Conservation (phyloP, 1,284 basidiomycete species). For the Tilletiopsis washingtonensis region DNA sequence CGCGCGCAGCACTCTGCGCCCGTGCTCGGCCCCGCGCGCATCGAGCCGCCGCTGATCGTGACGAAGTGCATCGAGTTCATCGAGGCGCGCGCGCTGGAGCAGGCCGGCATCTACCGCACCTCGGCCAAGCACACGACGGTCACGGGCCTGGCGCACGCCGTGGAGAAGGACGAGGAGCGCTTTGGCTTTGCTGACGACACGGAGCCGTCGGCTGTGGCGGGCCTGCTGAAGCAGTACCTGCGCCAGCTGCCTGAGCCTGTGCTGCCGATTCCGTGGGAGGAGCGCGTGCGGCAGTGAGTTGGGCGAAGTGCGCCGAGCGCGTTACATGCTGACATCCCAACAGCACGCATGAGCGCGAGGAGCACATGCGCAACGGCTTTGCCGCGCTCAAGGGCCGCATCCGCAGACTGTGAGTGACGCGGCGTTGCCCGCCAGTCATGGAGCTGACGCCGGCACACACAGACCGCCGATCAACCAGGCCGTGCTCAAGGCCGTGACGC, state of each 20-base stretch:
- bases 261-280: constrained; percentile 74
- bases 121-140: constrained; percentile 72
- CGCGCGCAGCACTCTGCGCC: constrained; percentile 28
- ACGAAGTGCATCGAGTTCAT: constrained; percentile 76
- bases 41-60: constrained; percentile 64
- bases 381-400: constrained; percentile 40
- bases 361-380: constrained; percentile 56
- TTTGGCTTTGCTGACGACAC: constrained; percentile 68
- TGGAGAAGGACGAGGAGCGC: constrained; percentile 78
- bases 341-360: constrained; percentile 47
- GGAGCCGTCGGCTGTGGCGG: constrained; percentile 81
- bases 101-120: constrained; percentile 59
- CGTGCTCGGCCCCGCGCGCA: constrained; percentile 5
- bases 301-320: neutral
- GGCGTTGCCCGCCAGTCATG: neutral
- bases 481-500: constrained; percentile 75
- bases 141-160: constrained; percentile 74
- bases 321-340: neutral
- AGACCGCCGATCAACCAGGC: constrained; percentile 76
- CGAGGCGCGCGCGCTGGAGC: constrained; percentile 56
- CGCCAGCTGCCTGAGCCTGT: constrained; percentile 86
- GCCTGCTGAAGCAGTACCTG: constrained; percentile 83
- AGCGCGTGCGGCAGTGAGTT: constrained; percentile 55
- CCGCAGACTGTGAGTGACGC: constrained; percentile 17
- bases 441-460: neutral